A percentile compares a stretch with the other conserved stretches of the same genome.
phyloP scores from a whole-genome alignment of 108 stramenopile species.

The Nannochloropsis gaditana region DNA sequence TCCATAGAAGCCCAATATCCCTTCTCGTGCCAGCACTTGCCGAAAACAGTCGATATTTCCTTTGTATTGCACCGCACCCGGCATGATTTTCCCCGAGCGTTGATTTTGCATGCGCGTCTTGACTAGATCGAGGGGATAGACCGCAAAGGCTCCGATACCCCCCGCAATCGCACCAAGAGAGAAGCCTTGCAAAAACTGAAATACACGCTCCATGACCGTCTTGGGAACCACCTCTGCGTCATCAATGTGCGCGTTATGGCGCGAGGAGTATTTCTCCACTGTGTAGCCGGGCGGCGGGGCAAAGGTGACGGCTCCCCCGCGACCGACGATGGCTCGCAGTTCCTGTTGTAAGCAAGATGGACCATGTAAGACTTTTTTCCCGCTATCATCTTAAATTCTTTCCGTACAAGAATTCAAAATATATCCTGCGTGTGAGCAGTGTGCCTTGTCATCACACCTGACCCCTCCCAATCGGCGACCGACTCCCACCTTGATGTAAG shows the following conservation, averaged over 20 bases:
- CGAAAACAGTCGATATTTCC: slow-evolving; percentile 53
- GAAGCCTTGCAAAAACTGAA: slow-evolving; percentile 34
- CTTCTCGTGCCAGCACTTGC: slow-evolving; percentile 42
- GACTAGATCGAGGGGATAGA: slow-evolving; percentile 58
- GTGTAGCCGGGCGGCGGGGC: slow-evolving; percentile 55
- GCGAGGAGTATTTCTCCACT: background rate
- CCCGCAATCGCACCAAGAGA: slow-evolving; percentile 50
- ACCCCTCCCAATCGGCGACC: too few species aligned
- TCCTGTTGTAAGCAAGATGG: background rate
- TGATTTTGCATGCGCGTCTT: slow-evolving; percentile 63
- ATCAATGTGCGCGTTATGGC: background rate
- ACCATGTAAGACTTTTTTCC: too few species aligned
- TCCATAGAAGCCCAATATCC: slow-evolving; percentile 53
- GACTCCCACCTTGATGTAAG: slow-evolving; percentile 29
- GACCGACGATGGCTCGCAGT: slow-evolving; percentile 48
- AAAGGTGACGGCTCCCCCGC: slow-evolving; percentile 56
- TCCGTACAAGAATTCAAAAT: too few species aligned
- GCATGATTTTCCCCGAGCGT: slow-evolving; percentile 22
- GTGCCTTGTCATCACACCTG: too few species aligned
- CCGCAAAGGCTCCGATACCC: slow-evolving; percentile 40
- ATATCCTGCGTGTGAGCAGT: too few species aligned
- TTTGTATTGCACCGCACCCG: slow-evolving; percentile 39
- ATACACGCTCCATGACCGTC: background rate
- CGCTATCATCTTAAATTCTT: too few species aligned
- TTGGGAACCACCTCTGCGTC: background rate